phyloP scores from a whole-genome alignment of 2,329 filamentous ascomycete genomes.

The Nothophoma quercina region DNA sequence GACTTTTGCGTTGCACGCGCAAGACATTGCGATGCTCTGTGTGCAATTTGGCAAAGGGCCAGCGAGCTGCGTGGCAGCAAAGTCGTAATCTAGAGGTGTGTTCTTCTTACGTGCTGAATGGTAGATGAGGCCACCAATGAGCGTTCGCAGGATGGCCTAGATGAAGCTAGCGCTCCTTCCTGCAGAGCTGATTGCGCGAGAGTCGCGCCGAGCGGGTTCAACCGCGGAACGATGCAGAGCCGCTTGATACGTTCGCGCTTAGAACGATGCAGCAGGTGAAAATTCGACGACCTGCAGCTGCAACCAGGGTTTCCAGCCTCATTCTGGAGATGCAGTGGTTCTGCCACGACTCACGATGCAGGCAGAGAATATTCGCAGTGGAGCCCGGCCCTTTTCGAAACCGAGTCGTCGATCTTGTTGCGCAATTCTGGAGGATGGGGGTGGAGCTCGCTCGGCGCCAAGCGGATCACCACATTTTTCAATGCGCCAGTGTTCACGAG shows the following conservation, averaged over 20 bases:
- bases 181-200: slow-evolving; percentile 11
- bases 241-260: slow-evolving; percentile 20
- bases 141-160: neutral
- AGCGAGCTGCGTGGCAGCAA: neutral
- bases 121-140: slow-evolving; percentile 15
- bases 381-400: slow-evolving; percentile 12
- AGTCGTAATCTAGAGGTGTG: slow-evolving; percentile 5
- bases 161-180: slow-evolving; percentile 3
- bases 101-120: slow-evolving; percentile 14
- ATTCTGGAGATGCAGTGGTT: slow-evolving; percentile 11
- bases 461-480: slow-evolving; percentile 22
- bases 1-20: neutral
- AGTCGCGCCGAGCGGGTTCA: slow-evolving; percentile 15
- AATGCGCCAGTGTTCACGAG: slow-evolving; percentile 12
- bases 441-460: slow-evolving; percentile 21
- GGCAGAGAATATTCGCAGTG: slow-evolving; percentile 12
- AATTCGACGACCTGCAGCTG: slow-evolving; percentile 17
- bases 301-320: slow-evolving; percentile 15
- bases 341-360: slow-evolving; percentile 15
- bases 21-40: slow-evolving; percentile 4
- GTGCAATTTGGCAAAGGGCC: neutral
- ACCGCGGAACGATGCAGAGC: slow-evolving; percentile 18
- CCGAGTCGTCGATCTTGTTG: slow-evolving; percentile 17
- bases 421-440: slow-evolving; percentile 17
- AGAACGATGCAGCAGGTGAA: slow-evolving; percentile 10